Conservation (phyloP, 495 filamentous ascomycete genomes). For the Aspergillus mulundensis region DNA sequence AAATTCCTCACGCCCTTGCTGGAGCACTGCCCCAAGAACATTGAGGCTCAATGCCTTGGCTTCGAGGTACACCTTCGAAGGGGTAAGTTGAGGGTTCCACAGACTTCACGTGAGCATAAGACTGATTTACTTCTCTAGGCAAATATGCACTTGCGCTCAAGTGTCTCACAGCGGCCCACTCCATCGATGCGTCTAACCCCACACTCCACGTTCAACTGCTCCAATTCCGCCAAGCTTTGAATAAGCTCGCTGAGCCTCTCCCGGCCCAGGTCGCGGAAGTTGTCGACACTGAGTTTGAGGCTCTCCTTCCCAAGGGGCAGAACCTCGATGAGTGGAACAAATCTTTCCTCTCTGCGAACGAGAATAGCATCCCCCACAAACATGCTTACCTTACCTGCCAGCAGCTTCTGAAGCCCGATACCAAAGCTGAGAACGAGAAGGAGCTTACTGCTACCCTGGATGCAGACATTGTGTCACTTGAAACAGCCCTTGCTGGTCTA, state of each 20-base stretch:
- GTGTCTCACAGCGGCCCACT: conserved; percentile 69
- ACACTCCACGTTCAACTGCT: conserved; percentile 71
- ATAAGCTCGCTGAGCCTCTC: conserved; percentile 50
- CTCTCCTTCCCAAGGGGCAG: conserved; percentile 50
- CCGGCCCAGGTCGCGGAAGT: conserved; percentile 59
- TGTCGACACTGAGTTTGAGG: conserved; percentile 60
- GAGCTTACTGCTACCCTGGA: conserved; percentile 56
- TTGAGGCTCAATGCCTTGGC: conserved; percentile 76
- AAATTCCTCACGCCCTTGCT: conserved; percentile 81
- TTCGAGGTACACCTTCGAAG: conserved; percentile 85
- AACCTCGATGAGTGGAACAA: conserved; percentile 65
- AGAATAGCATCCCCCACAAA: conserved; percentile 58
- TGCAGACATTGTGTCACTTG: conserved; percentile 48
- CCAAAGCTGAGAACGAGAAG: conserved; percentile 54
- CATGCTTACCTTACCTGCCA: conserved; percentile 59
- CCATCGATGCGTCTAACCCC: conserved; percentile 67
- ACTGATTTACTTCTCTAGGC: conserved; percentile 44
- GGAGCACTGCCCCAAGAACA: conserved; percentile 74
- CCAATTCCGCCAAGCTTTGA: conserved; percentile 63
- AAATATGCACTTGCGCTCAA: conserved; percentile 82
- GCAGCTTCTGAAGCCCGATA: conserved; percentile 54
- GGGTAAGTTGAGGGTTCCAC: conserved; percentile 48
- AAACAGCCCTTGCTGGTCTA: conserved; percentile 58
- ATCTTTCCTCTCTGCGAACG: conserved; percentile 58
- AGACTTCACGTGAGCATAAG: not conserved